phyloP scores from a whole-genome alignment of 2,329 filamentous ascomycete species.

The Trichophyton rubrum region DNA sequence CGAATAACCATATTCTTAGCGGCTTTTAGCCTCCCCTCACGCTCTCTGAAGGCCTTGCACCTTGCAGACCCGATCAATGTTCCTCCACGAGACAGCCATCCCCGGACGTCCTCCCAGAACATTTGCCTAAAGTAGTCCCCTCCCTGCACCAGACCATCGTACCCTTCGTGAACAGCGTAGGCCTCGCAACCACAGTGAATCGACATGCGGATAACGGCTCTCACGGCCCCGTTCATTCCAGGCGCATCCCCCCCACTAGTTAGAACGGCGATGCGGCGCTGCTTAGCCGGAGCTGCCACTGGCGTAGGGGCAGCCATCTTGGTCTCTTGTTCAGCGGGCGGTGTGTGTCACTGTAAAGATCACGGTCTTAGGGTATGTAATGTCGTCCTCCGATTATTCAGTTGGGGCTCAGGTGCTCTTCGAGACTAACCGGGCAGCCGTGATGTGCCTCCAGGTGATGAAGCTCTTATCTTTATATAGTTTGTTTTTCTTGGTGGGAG shows the following conservation, averaged over 20 bases:
- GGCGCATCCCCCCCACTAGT: slow-evolving; percentile 90
- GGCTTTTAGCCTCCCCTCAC: slow-evolving; percentile 66
- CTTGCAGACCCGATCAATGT: slow-evolving; percentile 92
- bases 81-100: slow-evolving; percentile 85
- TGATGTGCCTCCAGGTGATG: not conserved
- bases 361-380: no score
- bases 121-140: slow-evolving; percentile 78
- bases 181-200: slow-evolving; percentile 72
- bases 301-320: not conserved
- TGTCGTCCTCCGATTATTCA: no score
- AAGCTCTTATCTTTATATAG: not conserved
- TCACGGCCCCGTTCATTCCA: slow-evolving; percentile 85
- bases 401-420: no score
- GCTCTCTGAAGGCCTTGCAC: slow-evolving; percentile 84
- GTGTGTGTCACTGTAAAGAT: no score
- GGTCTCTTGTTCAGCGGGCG: not conserved
- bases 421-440: not conserved
- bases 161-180: slow-evolving; percentile 81
- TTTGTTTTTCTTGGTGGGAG: not conserved
- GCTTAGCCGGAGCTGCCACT: slow-evolving; percentile 15
- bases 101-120: slow-evolving; percentile 86
- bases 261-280: slow-evolving; percentile 67
- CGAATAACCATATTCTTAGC: slow-evolving; percentile 90
- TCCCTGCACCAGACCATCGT: slow-evolving; percentile 85
- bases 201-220: slow-evolving; percentile 81